These are phyloP conservation scores for Talaromyces borbonicus DNA, from an alignment of 495 filamentous ascomycete species.

Conservation along the genomic window DNA sequence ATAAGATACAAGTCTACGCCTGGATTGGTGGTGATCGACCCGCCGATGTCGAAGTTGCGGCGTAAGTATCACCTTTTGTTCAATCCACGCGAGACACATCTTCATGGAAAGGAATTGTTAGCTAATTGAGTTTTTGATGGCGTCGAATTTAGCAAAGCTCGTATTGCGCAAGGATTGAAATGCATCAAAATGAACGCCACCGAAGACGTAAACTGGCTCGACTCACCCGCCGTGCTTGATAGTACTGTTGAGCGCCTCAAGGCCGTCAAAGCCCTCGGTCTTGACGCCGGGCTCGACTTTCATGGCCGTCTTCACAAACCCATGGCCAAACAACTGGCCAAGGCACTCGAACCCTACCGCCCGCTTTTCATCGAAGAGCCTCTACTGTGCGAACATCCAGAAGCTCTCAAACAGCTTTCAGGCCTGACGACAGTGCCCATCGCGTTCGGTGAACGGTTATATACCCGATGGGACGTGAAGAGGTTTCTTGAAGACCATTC, in stretches of 20 bases:
- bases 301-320: conserved; percentile 71
- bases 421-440: conserved; percentile 55
- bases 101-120: background rate
- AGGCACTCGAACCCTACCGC: conserved; percentile 55
- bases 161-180: conserved; percentile 61
- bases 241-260: conserved; percentile 58
- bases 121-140: too few species aligned
- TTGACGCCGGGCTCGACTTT: conserved; percentile 69
- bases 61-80: conserved; percentile 26
- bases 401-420: conserved; percentile 56
- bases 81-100: background rate
- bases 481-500: conserved; percentile 59
- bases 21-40: conserved; percentile 85
- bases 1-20: conserved; percentile 69
- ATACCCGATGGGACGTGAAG: conserved; percentile 67
- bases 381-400: conserved; percentile 60
- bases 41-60: conserved; percentile 54
- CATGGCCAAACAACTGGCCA: conserved; percentile 72
- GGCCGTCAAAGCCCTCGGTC: conserved; percentile 56
- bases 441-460: conserved; percentile 66
- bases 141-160: conserved; percentile 32
- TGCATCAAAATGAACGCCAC: conserved; percentile 78
- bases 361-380: conserved; percentile 81
- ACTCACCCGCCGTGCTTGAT: conserved; percentile 57
- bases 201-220: conserved; percentile 69